Evolutionary conservation across 805 yeast species (phyloP), one percentile per base, ranked within the genome.

Genomic region (Lachancea sp.): DNA sequence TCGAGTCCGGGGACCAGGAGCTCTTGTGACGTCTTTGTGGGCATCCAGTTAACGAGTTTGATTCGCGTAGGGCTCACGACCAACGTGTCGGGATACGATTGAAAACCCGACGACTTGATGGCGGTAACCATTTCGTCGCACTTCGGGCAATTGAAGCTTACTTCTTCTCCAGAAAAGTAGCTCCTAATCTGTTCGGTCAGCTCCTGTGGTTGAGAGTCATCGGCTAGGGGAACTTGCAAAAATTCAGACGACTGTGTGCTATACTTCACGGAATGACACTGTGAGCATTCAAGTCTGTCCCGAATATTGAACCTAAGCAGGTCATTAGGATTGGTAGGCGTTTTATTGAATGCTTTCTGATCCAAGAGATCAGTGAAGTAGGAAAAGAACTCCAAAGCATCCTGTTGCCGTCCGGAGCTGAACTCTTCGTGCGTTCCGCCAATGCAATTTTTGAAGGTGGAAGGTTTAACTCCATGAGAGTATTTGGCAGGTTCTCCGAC

Each of bases 381-480:
- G 4, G 78, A 65, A 65, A 89, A 75, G 59, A 89, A 93, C 62
- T 93, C 99, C 69, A 81, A 85, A 0, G 98, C 93, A 68, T 93
- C 99, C 63, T 93, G 99, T 60, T 93, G 99, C 54, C 81, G 78
- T 73, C 82, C 85, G 0, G 95, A 81, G 37, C 81, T 72, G 55
- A 93, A 93, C 57, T 93, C 99, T 15, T 72, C 71, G 62, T 93
- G 95, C 31, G 78, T 78, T 41, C 75, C 74, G 3, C 96, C 96
- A 42, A 93, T 71, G 20, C 88, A 67, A 8, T 77, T 69, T 61
- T 91, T 91, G 65, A 93, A 81, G 39, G 83, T 73, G 1, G 77
- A 69, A 0, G 96, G 96, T 42, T 78, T 75, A 16, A 93, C 73
- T 4, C 98, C 97, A 34, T 69, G 58, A 58, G 87, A 93, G 60